Evolutionary conservation across 2,329 filamentous ascomycete species (phyloP).

Genomic region (Alternaria arborescens): DNA sequence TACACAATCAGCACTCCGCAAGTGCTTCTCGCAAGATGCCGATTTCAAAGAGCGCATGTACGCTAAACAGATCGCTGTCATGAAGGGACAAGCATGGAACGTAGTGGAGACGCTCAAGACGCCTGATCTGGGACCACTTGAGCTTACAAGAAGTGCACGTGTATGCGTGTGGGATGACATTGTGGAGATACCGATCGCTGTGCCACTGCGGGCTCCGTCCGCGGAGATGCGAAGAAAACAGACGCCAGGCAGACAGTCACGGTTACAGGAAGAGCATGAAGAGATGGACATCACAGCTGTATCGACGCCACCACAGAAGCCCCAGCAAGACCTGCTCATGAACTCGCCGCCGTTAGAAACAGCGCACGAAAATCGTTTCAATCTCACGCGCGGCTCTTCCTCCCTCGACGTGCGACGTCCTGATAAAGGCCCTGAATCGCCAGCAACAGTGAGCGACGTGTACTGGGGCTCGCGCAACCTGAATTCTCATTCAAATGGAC

Average conservation of each 20-base stretch:
- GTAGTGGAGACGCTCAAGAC: conserved; percentile 97
- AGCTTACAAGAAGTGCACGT: conserved; percentile 86
- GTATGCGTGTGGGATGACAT: conserved; percentile 99
- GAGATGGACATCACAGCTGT: conserved; percentile 89
- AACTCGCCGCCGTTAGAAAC: conserved; percentile 62
- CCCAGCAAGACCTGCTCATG: conserved; percentile 73
- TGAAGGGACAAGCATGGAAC: conserved; percentile 99
- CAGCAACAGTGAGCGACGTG: conserved; percentile 47
- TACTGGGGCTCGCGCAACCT: conserved; percentile 36
- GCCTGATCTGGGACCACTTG: conserved; percentile 88
- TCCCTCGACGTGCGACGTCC: conserved; percentile 49
- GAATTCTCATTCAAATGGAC: conserved; percentile 24
- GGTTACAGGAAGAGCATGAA: conserved; percentile 67
- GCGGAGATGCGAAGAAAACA: conserved; percentile 80
- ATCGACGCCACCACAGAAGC: conserved; percentile 62
- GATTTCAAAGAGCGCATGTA: conserved; percentile 99
- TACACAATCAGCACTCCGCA: conserved; percentile 84
- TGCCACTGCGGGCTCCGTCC: conserved; percentile 85
- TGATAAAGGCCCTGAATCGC: conserved; percentile 37
- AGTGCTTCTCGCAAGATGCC: conserved; percentile 87
- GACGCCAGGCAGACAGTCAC: conserved; percentile 47
- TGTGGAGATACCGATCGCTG: conserved; percentile 93
- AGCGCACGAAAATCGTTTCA: conserved; percentile 56
- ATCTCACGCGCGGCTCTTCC: conserved; percentile 57
- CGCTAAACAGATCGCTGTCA: conserved; percentile 95